Evolutionary conservation across 1,139 yeast genomes (phyloP).

Genomic region (Saccharomycopsis hybrid): DNA sequence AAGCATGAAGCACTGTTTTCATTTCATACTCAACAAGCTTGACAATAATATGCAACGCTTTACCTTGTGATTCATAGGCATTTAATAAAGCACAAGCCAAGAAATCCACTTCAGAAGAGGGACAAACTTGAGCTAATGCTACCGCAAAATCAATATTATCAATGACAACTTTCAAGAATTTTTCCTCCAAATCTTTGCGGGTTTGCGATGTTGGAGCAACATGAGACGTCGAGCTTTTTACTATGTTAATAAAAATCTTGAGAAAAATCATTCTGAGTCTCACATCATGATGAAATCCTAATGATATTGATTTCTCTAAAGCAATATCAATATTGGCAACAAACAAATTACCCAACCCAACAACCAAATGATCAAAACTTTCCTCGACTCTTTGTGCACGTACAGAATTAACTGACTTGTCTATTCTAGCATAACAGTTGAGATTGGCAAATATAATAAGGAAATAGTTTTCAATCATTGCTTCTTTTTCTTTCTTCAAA

Average conservation of each 20-base stretch:
- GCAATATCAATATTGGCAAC: slow-evolving; percentile 76
- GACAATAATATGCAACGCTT: slow-evolving; percentile 49
- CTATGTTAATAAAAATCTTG: slow-evolving; percentile 68
- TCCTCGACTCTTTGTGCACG: slow-evolving; percentile 43
- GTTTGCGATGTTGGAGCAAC: too few relatives aligned
- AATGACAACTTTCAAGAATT: slow-evolving; percentile 2
- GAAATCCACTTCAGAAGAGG: slow-evolving; percentile 54
- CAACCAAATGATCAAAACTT: slow-evolving; percentile 61
- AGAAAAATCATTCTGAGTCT: slow-evolving; percentile 66
- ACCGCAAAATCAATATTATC: slow-evolving; percentile 23
- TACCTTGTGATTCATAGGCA: slow-evolving; percentile 47
- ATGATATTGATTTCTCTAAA: slow-evolving; percentile 65
- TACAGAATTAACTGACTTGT: not conserved
- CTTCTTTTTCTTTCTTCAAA: slow-evolving; percentile 8
- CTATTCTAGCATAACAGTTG: not conserved
- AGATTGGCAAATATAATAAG: not conserved
- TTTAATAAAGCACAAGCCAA: slow-evolving; percentile 65
- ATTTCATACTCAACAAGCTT: slow-evolving; percentile 61
- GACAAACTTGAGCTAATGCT: slow-evolving; percentile 39
- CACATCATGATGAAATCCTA: slow-evolving; percentile 67
- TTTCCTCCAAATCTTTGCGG: slow-evolving; percentile 30
- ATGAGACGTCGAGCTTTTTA: slow-evolving; percentile 31
- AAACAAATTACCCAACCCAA: slow-evolving; percentile 60
- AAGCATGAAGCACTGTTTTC: slow-evolving; percentile 48
- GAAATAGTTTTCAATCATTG: slow-evolving; percentile 28